Evolutionary conservation across 441 rosid genomes (phyloP).

Genomic region (Corymbia citriodora): DNA sequence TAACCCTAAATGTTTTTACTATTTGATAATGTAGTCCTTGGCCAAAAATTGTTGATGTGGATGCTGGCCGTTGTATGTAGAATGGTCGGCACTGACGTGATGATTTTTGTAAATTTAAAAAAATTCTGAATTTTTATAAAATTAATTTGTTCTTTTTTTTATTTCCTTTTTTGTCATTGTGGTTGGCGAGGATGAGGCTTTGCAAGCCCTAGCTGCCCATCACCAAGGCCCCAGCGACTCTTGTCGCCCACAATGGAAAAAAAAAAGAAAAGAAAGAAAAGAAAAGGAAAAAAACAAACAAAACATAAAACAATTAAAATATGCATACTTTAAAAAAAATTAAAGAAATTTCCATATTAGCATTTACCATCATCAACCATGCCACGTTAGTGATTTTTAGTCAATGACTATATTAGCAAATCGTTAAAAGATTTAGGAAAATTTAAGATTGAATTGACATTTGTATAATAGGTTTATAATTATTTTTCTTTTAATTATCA

Average conservation of each 20-base stretch:
- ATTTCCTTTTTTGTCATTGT: not conserved
- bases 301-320: not conserved
- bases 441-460: rapidly evolving
- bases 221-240: not conserved
- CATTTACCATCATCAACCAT: rapidly evolving
- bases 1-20: not conserved
- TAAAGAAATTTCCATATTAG: not conserved
- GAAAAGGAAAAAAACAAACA: not conserved
- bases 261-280: not conserved
- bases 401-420: not conserved
- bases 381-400: not conserved
- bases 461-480: not conserved
- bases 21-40: not conserved
- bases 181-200: not conserved
- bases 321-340: not conserved
- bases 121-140: not conserved
- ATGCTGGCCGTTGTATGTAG: rapidly evolving
- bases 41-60: not conserved
- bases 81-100: rapidly evolving
- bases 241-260: not conserved
- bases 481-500: not conserved
- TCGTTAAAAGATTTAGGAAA: not conserved
- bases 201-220: not conserved
- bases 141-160: not conserved
- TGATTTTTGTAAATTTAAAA: not conserved